These are phyloP conservation scores for Combretum micranthum DNA, from an alignment of 345 rosid genomes.

Conservation along the genomic window DNA sequence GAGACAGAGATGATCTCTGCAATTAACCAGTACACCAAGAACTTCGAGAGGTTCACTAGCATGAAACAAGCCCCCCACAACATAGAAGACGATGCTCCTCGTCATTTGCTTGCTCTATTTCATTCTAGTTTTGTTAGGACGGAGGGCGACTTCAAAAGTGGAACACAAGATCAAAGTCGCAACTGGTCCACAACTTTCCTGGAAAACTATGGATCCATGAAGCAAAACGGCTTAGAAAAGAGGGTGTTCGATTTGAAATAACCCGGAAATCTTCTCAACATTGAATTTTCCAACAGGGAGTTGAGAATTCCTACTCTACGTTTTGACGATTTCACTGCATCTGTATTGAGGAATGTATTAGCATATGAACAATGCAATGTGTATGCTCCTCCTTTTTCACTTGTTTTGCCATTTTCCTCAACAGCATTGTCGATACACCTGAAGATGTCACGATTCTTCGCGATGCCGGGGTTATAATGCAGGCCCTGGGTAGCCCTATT, in stretches of 20 bases:
- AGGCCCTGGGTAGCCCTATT: too few relatives aligned
- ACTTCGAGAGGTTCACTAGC: background rate
- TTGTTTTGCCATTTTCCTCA: conserved; percentile 5
- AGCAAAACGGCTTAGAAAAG: background rate
- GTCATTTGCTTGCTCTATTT: conserved; percentile 7
- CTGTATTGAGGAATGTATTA: conserved; percentile 6
- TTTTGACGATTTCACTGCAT: conserved; percentile 6
- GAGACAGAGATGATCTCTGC: too few relatives aligned
- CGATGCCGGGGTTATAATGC: background rate
- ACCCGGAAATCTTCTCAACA: conserved; percentile 6
- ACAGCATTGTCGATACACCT: conserved; percentile 3
- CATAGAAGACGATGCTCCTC: background rate
- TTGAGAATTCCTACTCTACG: conserved; percentile 5
- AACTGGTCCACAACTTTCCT: conserved; percentile 1
- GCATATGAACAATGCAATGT: conserved; percentile 8
- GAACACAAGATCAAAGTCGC: background rate
- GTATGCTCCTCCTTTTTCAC: background rate
- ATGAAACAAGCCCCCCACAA: background rate
- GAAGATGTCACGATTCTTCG: conserved; percentile 10
- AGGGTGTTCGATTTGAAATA: background rate
- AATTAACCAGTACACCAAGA: too few relatives aligned
- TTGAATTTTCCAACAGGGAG: conserved; percentile 6
- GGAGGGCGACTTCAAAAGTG: too few relatives aligned
- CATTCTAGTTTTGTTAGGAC: conserved; percentile 8
- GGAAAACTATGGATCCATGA: conserved; percentile 9